A percentile compares a stretch with the other conserved stretches of the same genome.
Evolutionary conservation across 768 basidiomycete species (phyloP).

Genomic region (Clitopilus passeckerianus): DNA sequence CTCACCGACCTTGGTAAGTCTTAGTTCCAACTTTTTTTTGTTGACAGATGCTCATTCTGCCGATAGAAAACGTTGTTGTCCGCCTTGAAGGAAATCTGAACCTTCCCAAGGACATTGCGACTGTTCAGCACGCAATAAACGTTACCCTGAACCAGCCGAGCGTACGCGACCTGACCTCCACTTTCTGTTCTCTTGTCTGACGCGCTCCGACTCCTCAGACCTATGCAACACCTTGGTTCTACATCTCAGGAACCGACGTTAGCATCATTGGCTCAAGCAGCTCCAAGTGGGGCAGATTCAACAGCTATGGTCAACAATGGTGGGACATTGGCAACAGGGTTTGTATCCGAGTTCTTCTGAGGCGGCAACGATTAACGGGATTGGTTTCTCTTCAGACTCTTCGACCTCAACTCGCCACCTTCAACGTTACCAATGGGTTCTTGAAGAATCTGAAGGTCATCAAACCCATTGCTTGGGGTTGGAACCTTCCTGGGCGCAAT

Average conservation of each 20-base stretch:
- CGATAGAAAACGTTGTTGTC: conserved; percentile 33
- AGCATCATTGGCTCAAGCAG: conserved; percentile 33
- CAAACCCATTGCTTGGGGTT: conserved; percentile 47
- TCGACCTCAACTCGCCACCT: conserved; percentile 42
- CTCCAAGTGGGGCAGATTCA: conserved; percentile 34
- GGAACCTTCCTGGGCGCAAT: conserved; percentile 34
- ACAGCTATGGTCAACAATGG: conserved; percentile 49
- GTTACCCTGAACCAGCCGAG: conserved; percentile 29
- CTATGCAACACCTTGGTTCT: conserved; percentile 42
- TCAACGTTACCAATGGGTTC: conserved; percentile 38
- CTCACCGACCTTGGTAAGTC: conserved; percentile 24
- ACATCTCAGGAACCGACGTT: conserved; percentile 35
- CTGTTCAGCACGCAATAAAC: conserved; percentile 35
- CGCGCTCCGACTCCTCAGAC: conserved; percentile 16
- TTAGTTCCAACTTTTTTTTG: neutral
- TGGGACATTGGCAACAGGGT: conserved; percentile 34
- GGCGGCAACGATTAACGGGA: neutral
- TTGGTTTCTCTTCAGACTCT: conserved; percentile 18
- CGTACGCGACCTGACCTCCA: conserved; percentile 15
- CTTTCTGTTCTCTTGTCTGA: neutral
- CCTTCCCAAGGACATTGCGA: conserved; percentile 36
- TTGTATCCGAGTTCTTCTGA: conserved; percentile 6
- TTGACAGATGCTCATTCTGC: neutral
- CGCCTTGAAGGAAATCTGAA: conserved; percentile 36
- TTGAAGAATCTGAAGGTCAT: conserved; percentile 33